Percentiles rank a stretch among this genome's conserved stretches.
phyloP scores from a whole-genome alignment of 2,329 filamentous ascomycete species.

The Trichoderma endophyticum region DNA sequence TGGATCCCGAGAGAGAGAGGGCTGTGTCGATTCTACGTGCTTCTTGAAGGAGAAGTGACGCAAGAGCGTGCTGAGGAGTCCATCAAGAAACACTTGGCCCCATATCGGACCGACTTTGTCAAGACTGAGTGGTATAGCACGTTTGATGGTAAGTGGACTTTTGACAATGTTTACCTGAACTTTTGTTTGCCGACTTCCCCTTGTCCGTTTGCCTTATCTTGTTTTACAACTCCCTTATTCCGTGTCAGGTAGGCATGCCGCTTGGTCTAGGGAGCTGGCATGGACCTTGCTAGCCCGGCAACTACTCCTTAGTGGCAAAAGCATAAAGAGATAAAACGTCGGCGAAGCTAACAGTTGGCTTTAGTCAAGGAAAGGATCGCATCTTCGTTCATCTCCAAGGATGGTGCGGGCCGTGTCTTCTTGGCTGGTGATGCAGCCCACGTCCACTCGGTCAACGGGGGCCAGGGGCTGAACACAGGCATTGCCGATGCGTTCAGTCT shows the following conservation, averaged over 20 bases:
- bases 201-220: background rate
- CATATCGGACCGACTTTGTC: slow-evolving; percentile 41
- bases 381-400: slow-evolving; percentile 37
- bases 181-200: background rate
- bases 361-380: slow-evolving; percentile 43
- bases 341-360: background rate
- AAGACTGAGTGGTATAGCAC: slow-evolving; percentile 50
- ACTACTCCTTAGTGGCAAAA: background rate
- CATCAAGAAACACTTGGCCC: slow-evolving; percentile 43
- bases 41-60: slow-evolving; percentile 45
- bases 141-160: slow-evolving; percentile 40
- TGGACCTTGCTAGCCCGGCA: background rate
- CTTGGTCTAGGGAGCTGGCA: background rate
- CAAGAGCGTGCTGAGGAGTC: slow-evolving; percentile 39
- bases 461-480: slow-evolving; percentile 58
- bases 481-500: slow-evolving; percentile 55
- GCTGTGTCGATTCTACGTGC: slow-evolving; percentile 46
- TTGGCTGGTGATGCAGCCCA: slow-evolving; percentile 57
- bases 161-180: background rate
- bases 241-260: background rate
- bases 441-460: slow-evolving; percentile 54
- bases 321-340: background rate
- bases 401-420: slow-evolving; percentile 44
- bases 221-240: background rate
- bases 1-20: slow-evolving; percentile 49